Evolutionary conservation across 1,284 basidiomycete genomes (phyloP), one percentile per base, ranked within the genome.

Genomic region (Cutaneotrichosporon daszewskae): DNA sequence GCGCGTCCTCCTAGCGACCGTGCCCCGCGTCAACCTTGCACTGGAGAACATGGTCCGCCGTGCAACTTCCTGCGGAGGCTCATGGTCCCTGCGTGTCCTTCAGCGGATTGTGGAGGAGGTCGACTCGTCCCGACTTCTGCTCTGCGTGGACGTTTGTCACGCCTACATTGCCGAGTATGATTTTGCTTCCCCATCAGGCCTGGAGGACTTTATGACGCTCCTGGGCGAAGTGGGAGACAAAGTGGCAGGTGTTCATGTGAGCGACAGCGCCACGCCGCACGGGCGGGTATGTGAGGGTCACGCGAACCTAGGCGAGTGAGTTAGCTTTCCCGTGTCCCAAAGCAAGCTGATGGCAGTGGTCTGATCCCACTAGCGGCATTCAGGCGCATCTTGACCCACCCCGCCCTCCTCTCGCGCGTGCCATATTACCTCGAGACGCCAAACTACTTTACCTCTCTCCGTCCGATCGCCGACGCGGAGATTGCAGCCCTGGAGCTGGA

Each of bases 381-480:
- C 28, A 42, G 50, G 4, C 4, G 10, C 24, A 28, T 52, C 33
- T 40, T 52, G 7, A 25, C 41, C 18, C 12, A 29, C 2, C 45
- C 28, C 13, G 28, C 18, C 3, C 17, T 41, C n/a, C 41, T 47
- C 22, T 37, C 40, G 23, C 19, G 31, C 24, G 35, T 51, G 17
- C 50, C 50, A 4, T 48, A 39, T 26, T 48, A 37, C 32, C 46
- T 52, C 20, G 50, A 52, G 29, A 52, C 46, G 10, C 45, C 45
- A 7, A 20, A 26, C 8, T 37, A 45, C 38, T 24, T 12, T 11
- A 26, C 38, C 12, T 32, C 22, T 6, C 23, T 29, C 1, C 33
- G 44, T 3, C 33, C 47, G 4, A 9, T 13, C 1, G 9, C 32
- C 4, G 10, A 24, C 17, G 13, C 31, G n/a, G 14, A n/a, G 11